These are phyloP conservation scores for Colletotrichum nymphaeae DNA, from an alignment of 2,329 filamentous ascomycete species.

Conservation along the genomic window DNA sequence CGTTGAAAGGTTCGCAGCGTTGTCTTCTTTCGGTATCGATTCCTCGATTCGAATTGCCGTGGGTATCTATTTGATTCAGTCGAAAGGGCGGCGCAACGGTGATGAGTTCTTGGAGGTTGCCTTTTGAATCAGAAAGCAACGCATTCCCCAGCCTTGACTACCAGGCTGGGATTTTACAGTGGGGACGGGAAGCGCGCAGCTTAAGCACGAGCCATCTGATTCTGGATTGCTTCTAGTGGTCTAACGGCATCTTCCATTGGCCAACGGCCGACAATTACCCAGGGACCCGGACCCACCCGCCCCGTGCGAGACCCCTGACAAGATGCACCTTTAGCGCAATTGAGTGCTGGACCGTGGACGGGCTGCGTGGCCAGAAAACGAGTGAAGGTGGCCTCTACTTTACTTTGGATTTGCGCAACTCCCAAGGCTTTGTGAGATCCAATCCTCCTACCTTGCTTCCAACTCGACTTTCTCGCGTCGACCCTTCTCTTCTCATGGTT, in stretches of 20 bases:
- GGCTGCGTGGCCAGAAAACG: conserved; percentile 36
- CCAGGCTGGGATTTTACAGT: conserved; percentile 35
- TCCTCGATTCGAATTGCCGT: not conserved
- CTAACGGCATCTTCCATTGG: conserved; percentile 30
- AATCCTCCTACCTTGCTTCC: not conserved
- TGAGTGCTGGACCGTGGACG: conserved; percentile 6
- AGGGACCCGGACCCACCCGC: not conserved
- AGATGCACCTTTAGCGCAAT: conserved; percentile 27
- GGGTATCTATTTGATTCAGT: not conserved
- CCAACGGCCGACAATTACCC: conserved; percentile 27
- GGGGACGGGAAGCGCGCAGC: conserved; percentile 14
- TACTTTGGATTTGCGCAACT: not conserved
- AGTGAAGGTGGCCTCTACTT: conserved; percentile 52
- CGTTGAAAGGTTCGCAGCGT: too few species aligned
- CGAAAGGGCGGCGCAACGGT: not conserved
- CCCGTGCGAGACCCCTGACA: conserved; percentile 33
- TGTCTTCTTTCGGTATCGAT: not conserved
- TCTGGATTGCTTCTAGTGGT: conserved; percentile 7
- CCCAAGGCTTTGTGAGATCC: not conserved
- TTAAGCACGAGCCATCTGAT: conserved; percentile 25
- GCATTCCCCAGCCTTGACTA: conserved; percentile 20
- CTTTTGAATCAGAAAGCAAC: not conserved
- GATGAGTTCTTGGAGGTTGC: not conserved
- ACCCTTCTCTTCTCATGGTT: conserved; percentile 28
- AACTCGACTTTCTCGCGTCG: conserved; percentile 2